These are phyloP conservation scores for Lepiota venenata DNA, from an alignment of 768 basidiomycete species.

Conservation along the genomic window DNA sequence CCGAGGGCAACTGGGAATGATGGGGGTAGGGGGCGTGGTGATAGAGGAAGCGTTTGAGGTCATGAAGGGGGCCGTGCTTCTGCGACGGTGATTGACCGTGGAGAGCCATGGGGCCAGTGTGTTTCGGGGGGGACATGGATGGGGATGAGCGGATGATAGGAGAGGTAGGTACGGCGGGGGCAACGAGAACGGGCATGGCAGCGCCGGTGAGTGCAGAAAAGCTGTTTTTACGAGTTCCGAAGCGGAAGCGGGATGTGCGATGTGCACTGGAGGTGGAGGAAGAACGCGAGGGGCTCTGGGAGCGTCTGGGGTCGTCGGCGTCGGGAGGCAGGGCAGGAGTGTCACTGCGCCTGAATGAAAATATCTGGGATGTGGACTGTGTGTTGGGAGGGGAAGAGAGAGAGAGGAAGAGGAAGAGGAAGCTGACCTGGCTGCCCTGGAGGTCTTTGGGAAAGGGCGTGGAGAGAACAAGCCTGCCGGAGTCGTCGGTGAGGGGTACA, in stretches of 20 bases:
- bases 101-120: slow-evolving; percentile 16
- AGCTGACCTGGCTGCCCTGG: not conserved
- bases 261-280: not conserved
- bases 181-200: slow-evolving; percentile 12
- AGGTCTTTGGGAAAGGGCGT: not conserved
- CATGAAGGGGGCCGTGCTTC: slow-evolving; percentile 76
- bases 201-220: slow-evolving; percentile 3
- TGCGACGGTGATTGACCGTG: slow-evolving; percentile 22
- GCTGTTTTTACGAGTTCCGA: slow-evolving; percentile 13
- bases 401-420: slow-evolving; percentile 5
- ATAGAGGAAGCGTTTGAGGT: slow-evolving; percentile 94
- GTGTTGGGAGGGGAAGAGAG: slow-evolving; percentile 11
- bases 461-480: not conserved
- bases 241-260: slow-evolving; percentile 12
- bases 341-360: slow-evolving; percentile 4
- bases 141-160: slow-evolving; percentile 12
- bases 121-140: slow-evolving; percentile 13
- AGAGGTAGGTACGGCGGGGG: slow-evolving; percentile 10
- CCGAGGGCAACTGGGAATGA: slow-evolving; percentile 25
- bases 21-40: slow-evolving; percentile 74
- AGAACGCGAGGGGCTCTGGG: slow-evolving; percentile 6
- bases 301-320: slow-evolving; percentile 5
- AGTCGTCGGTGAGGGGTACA: not conserved
- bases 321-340: slow-evolving; percentile 6
- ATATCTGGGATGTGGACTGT: slow-evolving; percentile 1